Conservation (phyloP, 805 yeast genomes). For the Teunomyces barrocoloradensis region DNA sequence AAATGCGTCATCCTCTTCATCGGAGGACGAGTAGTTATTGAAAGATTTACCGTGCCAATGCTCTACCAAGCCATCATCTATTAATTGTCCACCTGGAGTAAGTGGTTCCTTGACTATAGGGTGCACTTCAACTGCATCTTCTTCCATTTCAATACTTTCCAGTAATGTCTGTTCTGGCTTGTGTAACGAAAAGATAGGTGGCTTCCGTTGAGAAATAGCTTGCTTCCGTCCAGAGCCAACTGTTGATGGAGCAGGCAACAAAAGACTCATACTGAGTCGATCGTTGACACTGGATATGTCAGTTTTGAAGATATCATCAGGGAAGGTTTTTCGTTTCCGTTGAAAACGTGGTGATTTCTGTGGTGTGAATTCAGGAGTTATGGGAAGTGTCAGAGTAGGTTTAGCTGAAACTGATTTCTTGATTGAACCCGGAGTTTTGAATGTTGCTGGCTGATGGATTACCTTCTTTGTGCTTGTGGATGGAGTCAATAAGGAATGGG, state of each 20-base stretch:
- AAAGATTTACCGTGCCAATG: constrained; percentile 40
- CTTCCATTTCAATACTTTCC: constrained; percentile 23
- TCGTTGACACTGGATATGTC: constrained; percentile 4
- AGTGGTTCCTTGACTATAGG: constrained; percentile 12
- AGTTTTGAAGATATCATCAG: constrained; percentile 15
- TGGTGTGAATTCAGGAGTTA: constrained; percentile 35
- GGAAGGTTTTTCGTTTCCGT: constrained; percentile 16
- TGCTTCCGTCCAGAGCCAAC: constrained; percentile 30
- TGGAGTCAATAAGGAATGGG: constrained; percentile 1
- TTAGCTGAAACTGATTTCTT: not conserved
- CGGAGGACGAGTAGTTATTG: constrained; percentile 28
- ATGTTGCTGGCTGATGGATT: constrained; percentile 1
- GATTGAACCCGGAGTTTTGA: constrained; percentile 1
- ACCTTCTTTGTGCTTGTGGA: constrained; percentile 1
- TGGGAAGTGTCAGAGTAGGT: constrained; percentile 7
- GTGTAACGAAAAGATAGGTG: not conserved
- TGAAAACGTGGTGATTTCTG: constrained; percentile 23
- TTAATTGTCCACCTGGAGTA: constrained; percentile 32
- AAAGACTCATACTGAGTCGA: constrained; percentile 21
- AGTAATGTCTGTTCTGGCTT: not conserved
- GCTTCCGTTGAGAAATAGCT: not conserved
- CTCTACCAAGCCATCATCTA: constrained; percentile 29
- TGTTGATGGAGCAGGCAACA: constrained; percentile 38
- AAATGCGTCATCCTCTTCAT: constrained; percentile 20
- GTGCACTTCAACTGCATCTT: constrained; percentile 1